phyloP scores from a whole-genome alignment of 2,329 filamentous ascomycete genomes.

The Neobulgaria alba region DNA sequence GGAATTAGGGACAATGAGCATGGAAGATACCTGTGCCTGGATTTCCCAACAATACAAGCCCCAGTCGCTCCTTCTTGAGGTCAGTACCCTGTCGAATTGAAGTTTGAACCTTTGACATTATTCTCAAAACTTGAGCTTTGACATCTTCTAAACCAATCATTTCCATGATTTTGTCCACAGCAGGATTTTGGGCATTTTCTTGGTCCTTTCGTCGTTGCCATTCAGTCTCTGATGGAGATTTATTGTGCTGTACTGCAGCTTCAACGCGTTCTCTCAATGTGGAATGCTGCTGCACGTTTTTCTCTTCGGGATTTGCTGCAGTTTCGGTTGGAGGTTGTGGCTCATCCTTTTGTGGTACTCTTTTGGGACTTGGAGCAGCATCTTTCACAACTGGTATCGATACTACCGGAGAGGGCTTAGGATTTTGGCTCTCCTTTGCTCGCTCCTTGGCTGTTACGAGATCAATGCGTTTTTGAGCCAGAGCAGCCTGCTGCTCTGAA shows the following conservation, averaged over 20 bases:
- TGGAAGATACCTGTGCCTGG: slow-evolving; percentile 56
- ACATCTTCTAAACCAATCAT: slow-evolving; percentile 66
- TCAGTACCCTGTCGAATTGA: slow-evolving; percentile 47
- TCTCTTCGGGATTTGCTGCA: background rate
- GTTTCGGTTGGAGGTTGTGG: background rate
- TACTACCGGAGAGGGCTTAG: no score
- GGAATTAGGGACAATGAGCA: background rate
- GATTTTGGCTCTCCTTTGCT: no score
- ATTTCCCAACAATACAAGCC: slow-evolving; percentile 59
- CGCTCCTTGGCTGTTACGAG: slow-evolving; percentile 35
- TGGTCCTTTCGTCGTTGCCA: slow-evolving; percentile 53
- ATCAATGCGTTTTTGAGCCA: slow-evolving; percentile 40
- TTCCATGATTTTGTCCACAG: slow-evolving; percentile 55
- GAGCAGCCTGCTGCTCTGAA: slow-evolving; percentile 33
- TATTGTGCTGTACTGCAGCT: no score
- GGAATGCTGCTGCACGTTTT: background rate
- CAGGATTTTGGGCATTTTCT: slow-evolving; percentile 41
- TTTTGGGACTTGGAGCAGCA: background rate
- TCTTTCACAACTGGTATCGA: no score
- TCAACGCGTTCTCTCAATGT: no score
- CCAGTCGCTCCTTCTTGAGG: slow-evolving; percentile 50
- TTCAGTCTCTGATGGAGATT: slow-evolving; percentile 35
- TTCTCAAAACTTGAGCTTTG: slow-evolving; percentile 52
- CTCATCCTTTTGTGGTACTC: background rate
- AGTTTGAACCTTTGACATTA: slow-evolving; percentile 57